Base-by-base conservation (phyloP, 768 basidiomycete genomes). In the Sarcodon aspratus region DNA sequence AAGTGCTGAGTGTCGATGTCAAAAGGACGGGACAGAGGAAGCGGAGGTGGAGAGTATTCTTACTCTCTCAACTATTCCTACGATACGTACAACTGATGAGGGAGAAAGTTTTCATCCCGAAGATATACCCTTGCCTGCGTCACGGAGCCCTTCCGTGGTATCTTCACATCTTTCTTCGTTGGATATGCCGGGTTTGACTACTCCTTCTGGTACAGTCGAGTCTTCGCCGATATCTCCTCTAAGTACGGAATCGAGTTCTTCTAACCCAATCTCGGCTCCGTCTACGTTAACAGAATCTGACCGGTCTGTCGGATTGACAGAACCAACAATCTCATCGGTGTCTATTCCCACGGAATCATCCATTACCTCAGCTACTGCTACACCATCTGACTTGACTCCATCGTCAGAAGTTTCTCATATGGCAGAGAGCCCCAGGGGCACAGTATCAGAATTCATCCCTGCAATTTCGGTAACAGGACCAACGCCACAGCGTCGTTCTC, bases 311-410 rank as follows among this genome's bases (percentile, higher is more conserved):
- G 21, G 21, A 27, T 27, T 27, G 21, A 27, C 21, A 27, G 21
- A 27, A 27, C 21, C 21, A 27, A 27, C 21, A 5, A 27, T 27
- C 21, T 27, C 21, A 27, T 9, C 69, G 0, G 57, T 73, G 2
- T 69, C 69, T 21, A 71, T 66, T 44, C 54, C 73, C 38, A 69
- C 73, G 0, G 67, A 73, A 35, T 66, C 72, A 3, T 74, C 72
- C 1, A 55, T 63, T 2, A 57, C 61, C 54, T 68, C 47, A 50
- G 48, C 63, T 55, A 53, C 58, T 55, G 33, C 55, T 48, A 27
- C 21, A 53, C 58, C 55, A 55, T 52, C 17, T 63, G 55, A 53
- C 52, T 27, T 27, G 21, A 27, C 21, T 27, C 21, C 21, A 3
- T 27, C 21, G 21, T 27, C 21, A 27, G 21, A 27, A 27, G 21